Evolutionary conservation across 352 stramenopile genomes (phyloP).

Genomic region (Phytophthora capsici): DNA sequence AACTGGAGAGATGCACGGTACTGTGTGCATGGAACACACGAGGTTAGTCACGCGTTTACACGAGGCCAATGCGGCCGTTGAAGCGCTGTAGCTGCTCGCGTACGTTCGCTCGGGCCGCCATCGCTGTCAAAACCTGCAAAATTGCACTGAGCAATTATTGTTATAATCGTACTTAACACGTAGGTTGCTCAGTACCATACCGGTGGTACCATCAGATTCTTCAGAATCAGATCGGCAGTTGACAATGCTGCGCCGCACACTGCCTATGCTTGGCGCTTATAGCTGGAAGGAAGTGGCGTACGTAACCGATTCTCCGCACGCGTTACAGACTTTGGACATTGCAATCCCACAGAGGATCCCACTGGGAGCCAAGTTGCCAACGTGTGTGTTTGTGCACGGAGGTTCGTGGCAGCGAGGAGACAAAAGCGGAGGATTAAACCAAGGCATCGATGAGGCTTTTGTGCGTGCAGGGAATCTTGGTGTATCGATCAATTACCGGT

Average conservation of each 20-base stretch:
- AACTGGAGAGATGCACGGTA: conserved; percentile 86
- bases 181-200: neutral
- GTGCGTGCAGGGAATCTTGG: conserved; percentile 58
- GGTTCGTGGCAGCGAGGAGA: conserved; percentile 86
- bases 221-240: conserved; percentile 15
- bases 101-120: conserved; percentile 40
- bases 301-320: conserved; percentile 39
- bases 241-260: conserved; percentile 36
- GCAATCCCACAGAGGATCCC: conserved; percentile 48
- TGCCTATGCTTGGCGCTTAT: conserved; percentile 43
- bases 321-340: conserved; percentile 73
- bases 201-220: too few relatives aligned
- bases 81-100: neutral
- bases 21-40: conserved; percentile 34
- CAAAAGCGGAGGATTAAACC: conserved; percentile 72
- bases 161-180: conserved; percentile 9
- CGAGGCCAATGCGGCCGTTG: neutral
- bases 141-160: neutral
- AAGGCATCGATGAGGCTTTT: conserved; percentile 67
- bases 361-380: conserved; percentile 47
- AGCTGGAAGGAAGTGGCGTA: conserved; percentile 81
- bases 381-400: conserved; percentile 85
- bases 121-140: conserved; percentile 6
- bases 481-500: conserved; percentile 82
- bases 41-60: neutral